Base-by-base conservation (phyloP, 2,329 filamentous ascomycete species). In the Hypocreales sp. region DNA sequence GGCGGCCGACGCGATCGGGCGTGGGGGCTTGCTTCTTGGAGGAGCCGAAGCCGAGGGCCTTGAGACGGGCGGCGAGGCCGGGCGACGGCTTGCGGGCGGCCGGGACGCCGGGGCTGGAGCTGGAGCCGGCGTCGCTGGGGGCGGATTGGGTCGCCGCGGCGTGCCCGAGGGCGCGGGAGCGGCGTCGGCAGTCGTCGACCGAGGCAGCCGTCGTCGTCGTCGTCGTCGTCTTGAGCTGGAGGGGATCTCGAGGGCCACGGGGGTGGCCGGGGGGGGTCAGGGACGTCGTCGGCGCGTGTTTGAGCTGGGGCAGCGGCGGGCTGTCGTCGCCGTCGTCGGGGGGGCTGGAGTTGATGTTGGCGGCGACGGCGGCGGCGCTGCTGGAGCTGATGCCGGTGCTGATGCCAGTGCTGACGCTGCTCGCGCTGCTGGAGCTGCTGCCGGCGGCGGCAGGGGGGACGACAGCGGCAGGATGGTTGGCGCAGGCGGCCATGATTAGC, bases 11-110 rank as follows among this genome's bases (percentile, higher is more conserved):
- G 42, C 56, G 53, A 27, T 67, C 62, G 48, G 36, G 40, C 27
- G 46, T 42, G 15, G 48, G 38, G 11, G 40, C 32, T 35, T 52
- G 40, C 32, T 55, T 53, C 35, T 54, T 55, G 27, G 50, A 35
- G 15, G 51, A 49, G 31, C 67, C 67, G 35, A 77, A 73, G 21
- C 72, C 71, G 24, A 77, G 56, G 22, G 72, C 72, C 44, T 72
- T 74, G 30, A 77, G 60, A 44, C 72, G 67, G 33, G 70, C 71
- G 38, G 72, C 71, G 27, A 77, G 56, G 21, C 72, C 72, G 22
- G 72, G 72, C 8, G 71, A 74, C 2, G 72, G 67, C 46, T 71
- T 74, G 40, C 71, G 67, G 26, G 50, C 27, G 28, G 47, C 40
- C 12, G 50, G 40, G 24, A n/a, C n/a, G 38, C 40, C n/a, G 34